These are phyloP conservation scores for Penicillium olsonii DNA, from an alignment of 2,329 filamentous ascomycete species.

Conservation along the genomic window DNA sequence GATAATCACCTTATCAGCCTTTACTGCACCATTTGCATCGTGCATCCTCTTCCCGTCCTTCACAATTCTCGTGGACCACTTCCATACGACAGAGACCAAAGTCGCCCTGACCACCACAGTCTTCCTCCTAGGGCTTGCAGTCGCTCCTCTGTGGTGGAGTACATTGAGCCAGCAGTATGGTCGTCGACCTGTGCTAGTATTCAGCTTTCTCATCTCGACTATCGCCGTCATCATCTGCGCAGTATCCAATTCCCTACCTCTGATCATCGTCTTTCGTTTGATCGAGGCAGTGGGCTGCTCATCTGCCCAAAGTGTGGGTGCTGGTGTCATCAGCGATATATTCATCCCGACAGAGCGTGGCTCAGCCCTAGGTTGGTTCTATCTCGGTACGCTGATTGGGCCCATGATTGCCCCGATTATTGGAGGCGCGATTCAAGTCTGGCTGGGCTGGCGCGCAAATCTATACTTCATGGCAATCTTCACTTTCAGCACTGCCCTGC, in stretches of 20 bases:
- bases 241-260: conserved; percentile 36
- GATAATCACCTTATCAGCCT: conserved; percentile 1
- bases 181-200: conserved; percentile 40
- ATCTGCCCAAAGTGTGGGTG: conserved; percentile 44
- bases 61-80: conserved; percentile 31
- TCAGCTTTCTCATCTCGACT: conserved; percentile 38
- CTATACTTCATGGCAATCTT: conserved; percentile 44
- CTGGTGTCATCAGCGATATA: conserved; percentile 43
- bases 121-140: conserved; percentile 41
- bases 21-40: conserved; percentile 2
- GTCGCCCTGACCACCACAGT: conserved; percentile 43
- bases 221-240: conserved; percentile 41
- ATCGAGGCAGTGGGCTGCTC: conserved; percentile 42
- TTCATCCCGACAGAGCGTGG: conserved; percentile 42
- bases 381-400: conserved; percentile 43
- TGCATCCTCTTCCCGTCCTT: conserved; percentile 18
- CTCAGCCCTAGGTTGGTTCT: conserved; percentile 43
- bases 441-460: conserved; percentile 39
- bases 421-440: conserved; percentile 39
- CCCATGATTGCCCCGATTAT: conserved; percentile 42
- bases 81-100: conserved; percentile 35
- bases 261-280: conserved; percentile 44
- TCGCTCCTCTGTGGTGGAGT: conserved; percentile 46
- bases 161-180: conserved; percentile 41
- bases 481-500: conserved; percentile 30